Base-by-base conservation (phyloP, 139 green algal species). In the Nannochloris sp. region DNA sequence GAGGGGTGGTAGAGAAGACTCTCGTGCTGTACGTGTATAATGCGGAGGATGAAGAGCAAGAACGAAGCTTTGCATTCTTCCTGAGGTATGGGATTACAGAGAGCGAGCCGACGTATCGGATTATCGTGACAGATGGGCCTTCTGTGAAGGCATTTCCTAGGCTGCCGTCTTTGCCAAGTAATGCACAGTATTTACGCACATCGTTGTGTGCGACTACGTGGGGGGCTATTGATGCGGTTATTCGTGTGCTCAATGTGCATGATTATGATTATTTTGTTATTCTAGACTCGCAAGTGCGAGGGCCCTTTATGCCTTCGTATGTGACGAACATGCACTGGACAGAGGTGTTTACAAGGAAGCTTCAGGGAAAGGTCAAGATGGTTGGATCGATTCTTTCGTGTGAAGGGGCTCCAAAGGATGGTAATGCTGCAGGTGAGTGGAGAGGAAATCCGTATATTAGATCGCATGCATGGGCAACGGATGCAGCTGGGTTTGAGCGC, bases 221-320 rank as follows among this genome's bases (percentile, higher is more conserved):
- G 69, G 69, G 56, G 25, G 62, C 66, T 37, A 50, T 76, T 20
- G 63, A 17, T 17, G 57, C 64, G 1, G 25, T 50, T 1, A 33
- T 53, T 17, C 29, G 45, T 20, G 14, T 62, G n/a, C 40, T 56
- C 10, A 26, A 68, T 26, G 28, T 59, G 20, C 20, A 33, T 9
- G n/a, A 59, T 10, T 37, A 33, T 30, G 12, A 16, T 16, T 71
- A 76, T 43, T 72, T 80, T 23, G 50, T 84, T 16, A 70, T 79
- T 31, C 50, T 84, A 3, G 61, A 76, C 17, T 73, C 62, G 5
- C 60, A 51, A 3, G 75, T 68, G 0, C 25, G 75, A 31, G 78
- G 78, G 3, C 78, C 78, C 3, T 84, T 76, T 64, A 40, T 84
- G 44, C 78, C 78, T 10, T 30, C 60, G 1, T 84, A 84, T 37